Percentiles rank a stretch among this genome's conserved stretches.
phyloP scores from a whole-genome alignment of 768 basidiomycete species.

The Gymnopilus junonius region DNA sequence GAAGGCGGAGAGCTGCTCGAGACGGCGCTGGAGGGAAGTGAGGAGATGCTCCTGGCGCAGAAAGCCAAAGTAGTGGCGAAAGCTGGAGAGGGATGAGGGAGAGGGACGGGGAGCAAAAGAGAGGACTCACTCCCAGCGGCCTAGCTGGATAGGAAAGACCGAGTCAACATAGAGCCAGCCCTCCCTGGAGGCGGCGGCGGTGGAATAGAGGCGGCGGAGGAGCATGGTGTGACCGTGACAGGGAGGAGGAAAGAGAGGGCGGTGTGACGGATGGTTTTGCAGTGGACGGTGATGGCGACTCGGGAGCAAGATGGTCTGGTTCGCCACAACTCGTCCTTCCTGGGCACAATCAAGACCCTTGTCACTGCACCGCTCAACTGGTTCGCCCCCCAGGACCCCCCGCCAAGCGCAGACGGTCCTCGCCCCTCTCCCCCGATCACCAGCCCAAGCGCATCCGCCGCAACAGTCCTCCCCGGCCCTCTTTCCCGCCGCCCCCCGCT shows the following conservation, averaged over 20 bases:
- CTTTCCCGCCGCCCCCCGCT: slow-evolving; percentile 56
- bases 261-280: slow-evolving; percentile 16
- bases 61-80: slow-evolving; percentile 67
- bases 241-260: slow-evolving; percentile 4
- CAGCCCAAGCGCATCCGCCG: slow-evolving; percentile 59
- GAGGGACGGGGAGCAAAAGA: slow-evolving; percentile 7
- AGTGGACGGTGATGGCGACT: slow-evolving; percentile 36
- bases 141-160: slow-evolving; percentile 76
- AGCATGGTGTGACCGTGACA: slow-evolving; percentile 24
- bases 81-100: slow-evolving; percentile 39
- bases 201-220: slow-evolving; percentile 19
- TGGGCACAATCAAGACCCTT: slow-evolving; percentile 67
- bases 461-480: slow-evolving; percentile 48
- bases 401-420: slow-evolving; percentile 57
- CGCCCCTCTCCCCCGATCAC: slow-evolving; percentile 22
- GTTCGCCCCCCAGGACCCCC: slow-evolving; percentile 51
- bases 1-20: slow-evolving; percentile 55
- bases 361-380: slow-evolving; percentile 70
- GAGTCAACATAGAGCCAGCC: slow-evolving; percentile 78
- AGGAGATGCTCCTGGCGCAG: slow-evolving; percentile 65
- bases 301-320: slow-evolving; percentile 42
- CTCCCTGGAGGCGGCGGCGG: slow-evolving; percentile 32
- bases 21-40: slow-evolving; percentile 44
- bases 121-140: slow-evolving; percentile 69
- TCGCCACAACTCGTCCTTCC: slow-evolving; percentile 61